Evolutionary conservation across 73 alveolate genomes (phyloP).

Genomic region (Tetrahymena thermophila): DNA sequence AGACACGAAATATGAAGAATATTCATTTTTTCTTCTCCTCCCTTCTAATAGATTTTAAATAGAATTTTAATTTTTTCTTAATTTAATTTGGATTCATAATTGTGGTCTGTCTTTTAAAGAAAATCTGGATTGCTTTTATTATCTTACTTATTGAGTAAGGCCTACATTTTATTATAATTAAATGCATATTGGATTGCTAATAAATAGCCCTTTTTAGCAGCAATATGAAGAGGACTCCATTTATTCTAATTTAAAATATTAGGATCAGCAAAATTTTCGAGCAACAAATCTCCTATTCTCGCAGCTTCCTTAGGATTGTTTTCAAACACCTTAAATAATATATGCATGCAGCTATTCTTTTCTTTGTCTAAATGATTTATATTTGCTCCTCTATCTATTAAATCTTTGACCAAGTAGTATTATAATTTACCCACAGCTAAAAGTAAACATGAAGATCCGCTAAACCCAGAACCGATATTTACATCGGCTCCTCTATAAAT

Average conservation of each 20-base stretch:
- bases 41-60: not conserved
- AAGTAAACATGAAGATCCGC: conserved; percentile 57
- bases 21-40: not conserved
- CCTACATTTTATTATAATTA: conserved; percentile 3
- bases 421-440: conserved; percentile 45
- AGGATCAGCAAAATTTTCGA: conserved; percentile 59
- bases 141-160: not conserved
- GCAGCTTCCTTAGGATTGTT: conserved; percentile 50
- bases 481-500: conserved; percentile 38
- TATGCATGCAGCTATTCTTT: conserved; percentile 51
- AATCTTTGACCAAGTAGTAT: conserved; percentile 11
- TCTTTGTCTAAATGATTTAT: conserved; percentile 43
- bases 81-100: not conserved
- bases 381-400: conserved; percentile 36
- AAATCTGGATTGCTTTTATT: conserved; percentile 17
- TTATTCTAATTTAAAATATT: conserved; percentile 61
- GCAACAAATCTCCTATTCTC: conserved; percentile 60
- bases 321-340: conserved; percentile 43
- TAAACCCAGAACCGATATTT: conserved; percentile 56
- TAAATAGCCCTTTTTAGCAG: conserved; percentile 74
- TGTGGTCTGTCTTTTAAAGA: not conserved
- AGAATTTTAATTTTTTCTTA: not conserved
- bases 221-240: conserved; percentile 86
- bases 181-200: conserved; percentile 60
- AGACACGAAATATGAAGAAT: not conserved